Base-by-base conservation (phyloP, 1,284 basidiomycete species). In the Trametes sp. region DNA sequence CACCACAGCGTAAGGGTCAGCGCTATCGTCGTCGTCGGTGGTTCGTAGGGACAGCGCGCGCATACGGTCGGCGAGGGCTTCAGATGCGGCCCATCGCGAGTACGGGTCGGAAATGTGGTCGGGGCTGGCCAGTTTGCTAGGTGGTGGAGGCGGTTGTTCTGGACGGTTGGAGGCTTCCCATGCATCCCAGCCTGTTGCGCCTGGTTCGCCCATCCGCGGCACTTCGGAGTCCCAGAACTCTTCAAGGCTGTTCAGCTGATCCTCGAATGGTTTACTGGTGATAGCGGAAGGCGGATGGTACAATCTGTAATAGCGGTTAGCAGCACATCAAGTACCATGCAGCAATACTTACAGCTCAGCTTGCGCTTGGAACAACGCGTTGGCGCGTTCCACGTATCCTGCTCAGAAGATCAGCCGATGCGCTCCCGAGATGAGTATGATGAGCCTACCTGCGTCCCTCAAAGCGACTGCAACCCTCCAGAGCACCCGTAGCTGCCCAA, bases 1-100 rank as follows among this genome's bases (percentile, higher is more conserved):
- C 24, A 97, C 82, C 2, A 86, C 86, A 1, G 88, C 81, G 74
- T 91, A 96, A 0, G 95, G 94, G 74, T 96, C 95, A 29, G 82
- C 80, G 52, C 87, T 83, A 13, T 82, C 80, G 7, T 79, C 81
- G 7, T 84, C 82, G 61, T 89, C 84, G 4, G 79, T 79, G 0
- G 88, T 85, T 31, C 90, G 87, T 4, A 82, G 79, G 10, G 94
- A 89, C 1, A 86, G 73, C 29, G 76, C 69, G 23, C 77, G 73
- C 10, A 66, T 65, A 21, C 70, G 72, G 67, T 93, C 88, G 16
- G 79, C 76, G 31, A 72, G 72, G 11, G 72, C 69, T 76, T 97
- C 95, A 19, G 82, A 81, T 9, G 76, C 73, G 16, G 87, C 83
- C 94, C 94, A 97, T 55, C 81, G 80, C 44, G 81, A 76, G 73